Evolutionary conservation across 2,329 filamentous ascomycete genomes (phyloP), one percentile per base, ranked within the genome.

Genomic region (Neopestalotiopsis clavispora): DNA sequence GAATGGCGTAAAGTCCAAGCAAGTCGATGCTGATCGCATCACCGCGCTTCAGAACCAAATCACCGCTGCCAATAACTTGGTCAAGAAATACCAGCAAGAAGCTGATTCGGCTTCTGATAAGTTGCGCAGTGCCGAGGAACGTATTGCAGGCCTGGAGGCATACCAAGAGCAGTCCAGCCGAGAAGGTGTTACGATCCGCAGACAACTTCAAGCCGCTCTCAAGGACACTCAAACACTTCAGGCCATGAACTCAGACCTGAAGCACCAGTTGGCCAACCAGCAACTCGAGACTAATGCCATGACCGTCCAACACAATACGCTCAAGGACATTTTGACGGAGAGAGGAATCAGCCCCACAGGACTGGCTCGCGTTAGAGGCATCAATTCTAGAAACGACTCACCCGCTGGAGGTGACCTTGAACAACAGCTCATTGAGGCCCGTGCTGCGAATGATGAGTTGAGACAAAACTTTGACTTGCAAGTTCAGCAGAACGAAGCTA

Each of bases 151-250:
- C 6, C 87, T 99, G 3, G 96, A 99, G 80, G 94, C 94, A 34
- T 98, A 98, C 79, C 96, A 99, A 81, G 96, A 99, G 78, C 96
- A 99, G 81, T 92, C 95, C 4, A 98, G 95, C 80, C 90, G 96
- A 59, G 97, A 99, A 80, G 94, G 94, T 63, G 90, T 99, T 67
- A 90, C 91, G 45, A 94, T 98, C 72, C 90, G 96, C 67, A 91
- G 96, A 77, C 95, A 98, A 77, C 87, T 99, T 66, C 96, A 98
- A 78, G 87, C 90, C 32, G 90, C 93, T 4, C 86, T 97, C 79
- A 92, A 91, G 72, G 95, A 99, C 69, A 90, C 92, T 14, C 94
- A 97, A 78, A 85, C 88, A n/a, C 85, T 97, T 32, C 92, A 94
- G 73, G 89, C 92, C 42, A 89, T 92, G 70, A 96, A 95, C 80